Evolutionary conservation across 2,329 filamentous ascomycete genomes (phyloP), one percentile per base, ranked within the genome.

Genomic region (Cladosporium sp.): DNA sequence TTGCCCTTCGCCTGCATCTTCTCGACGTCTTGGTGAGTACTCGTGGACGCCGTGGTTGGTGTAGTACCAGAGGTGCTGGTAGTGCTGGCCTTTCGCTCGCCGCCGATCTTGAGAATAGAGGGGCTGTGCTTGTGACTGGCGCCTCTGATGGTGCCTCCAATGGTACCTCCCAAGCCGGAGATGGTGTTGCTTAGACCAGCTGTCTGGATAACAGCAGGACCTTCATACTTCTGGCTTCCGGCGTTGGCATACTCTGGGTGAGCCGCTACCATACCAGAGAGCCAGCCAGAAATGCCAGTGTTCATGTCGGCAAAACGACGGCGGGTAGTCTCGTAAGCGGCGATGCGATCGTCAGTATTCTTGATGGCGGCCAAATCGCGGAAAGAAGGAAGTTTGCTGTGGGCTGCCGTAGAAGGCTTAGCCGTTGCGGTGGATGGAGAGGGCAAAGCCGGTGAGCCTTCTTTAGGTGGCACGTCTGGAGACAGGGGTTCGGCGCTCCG

Each of bases 1-100:
- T 97, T 97, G 76, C 93, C 89, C 81, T 93, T 94, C 46, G 89
- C 86, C 71, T 92, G 90, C 76, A 93, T 86, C 65, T 74, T 71
- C 67, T 71, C 74, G 65, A 71, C 70, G 30, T 74, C 73, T 18
- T 72, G 64, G 28, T 57, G 53, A 5, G 53, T 64, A 66, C 49
- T 64, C 5, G 32, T 70, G 11, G 73, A 71, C 30, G 73, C 72
- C 21, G 49, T 58, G 23, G 53, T 36, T 7, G 59, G 36, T 10
- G 56, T 48, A 16, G 60, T 63, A 21, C 46, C 39, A 59, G 51
- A 18, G 18, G 34, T 56, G 48, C 30, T 46, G 8, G 56, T 34
- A 10, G 43, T 51, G 43, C 53, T 58, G 21, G 57, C 63, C 39
- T 69, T 66, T n/a, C 65, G 58, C 21, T 66, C 66, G 8, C 61